A percentile compares a stretch with the other conserved stretches of the same genome.
Conservation (phyloP, 2,329 filamentous ascomycete species). For the Lecanicillium sp. region DNA sequence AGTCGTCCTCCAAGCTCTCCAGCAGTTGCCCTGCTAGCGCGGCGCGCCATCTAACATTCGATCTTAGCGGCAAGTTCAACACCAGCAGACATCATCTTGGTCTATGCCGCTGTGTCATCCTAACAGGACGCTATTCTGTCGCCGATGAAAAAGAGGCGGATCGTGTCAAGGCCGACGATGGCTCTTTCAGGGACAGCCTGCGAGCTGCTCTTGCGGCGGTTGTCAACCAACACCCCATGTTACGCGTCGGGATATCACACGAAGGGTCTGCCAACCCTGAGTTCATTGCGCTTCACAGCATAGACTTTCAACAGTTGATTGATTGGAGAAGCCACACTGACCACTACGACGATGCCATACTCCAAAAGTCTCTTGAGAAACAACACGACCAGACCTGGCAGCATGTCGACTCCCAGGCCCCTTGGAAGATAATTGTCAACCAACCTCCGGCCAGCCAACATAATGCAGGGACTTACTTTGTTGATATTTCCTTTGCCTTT, state of each 20-base stretch:
- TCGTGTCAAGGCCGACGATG: not conserved
- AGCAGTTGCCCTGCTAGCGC: not conserved
- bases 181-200: not conserved
- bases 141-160: not conserved
- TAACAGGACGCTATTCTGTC: not conserved
- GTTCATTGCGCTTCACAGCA: not conserved
- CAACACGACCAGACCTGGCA: not conserved
- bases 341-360: not conserved
- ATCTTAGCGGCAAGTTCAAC: not conserved
- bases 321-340: not conserved
- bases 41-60: not conserved
- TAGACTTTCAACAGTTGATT: not conserved
- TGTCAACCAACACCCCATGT: not conserved
- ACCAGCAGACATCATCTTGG: not conserved
- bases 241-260: not conserved
- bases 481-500: slow-evolving; percentile 2
- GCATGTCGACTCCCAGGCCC: not conserved
- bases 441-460: not conserved
- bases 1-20: not conserved
- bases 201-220: not conserved
- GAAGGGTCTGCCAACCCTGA: not conserved
- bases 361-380: not conserved
- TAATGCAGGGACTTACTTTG: not conserved
- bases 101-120: not conserved
- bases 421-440: not conserved